Evolutionary conservation across 2,329 filamentous ascomycete species (phyloP).

Genomic region (Fusarium verrucosum): DNA sequence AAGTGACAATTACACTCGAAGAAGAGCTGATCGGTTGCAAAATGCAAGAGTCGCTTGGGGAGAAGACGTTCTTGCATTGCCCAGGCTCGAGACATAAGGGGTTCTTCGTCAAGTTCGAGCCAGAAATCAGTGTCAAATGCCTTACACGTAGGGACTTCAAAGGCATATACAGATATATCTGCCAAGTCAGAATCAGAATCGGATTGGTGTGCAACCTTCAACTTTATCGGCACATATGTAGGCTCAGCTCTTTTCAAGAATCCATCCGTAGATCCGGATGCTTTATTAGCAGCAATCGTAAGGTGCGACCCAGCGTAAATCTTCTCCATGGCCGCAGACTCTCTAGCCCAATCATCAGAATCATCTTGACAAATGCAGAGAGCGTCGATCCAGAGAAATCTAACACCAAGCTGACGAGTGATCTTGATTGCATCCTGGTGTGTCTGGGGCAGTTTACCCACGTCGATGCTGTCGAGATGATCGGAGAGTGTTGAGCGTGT

Average conservation of each 20-base stretch:
- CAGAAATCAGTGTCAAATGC: rapidly evolving
- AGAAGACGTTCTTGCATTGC: constrained; percentile 19
- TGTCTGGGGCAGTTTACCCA: not conserved
- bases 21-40: constrained; percentile 8
- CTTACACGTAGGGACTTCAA: not conserved
- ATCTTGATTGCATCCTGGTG: constrained; percentile 25
- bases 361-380: constrained; percentile 27
- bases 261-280: not conserved
- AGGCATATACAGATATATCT: not conserved
- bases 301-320: constrained; percentile 17
- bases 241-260: not conserved
- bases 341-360: constrained; percentile 1
- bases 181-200: not conserved
- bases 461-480: not conserved
- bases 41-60: constrained; percentile 4
- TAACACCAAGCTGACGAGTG: constrained; percentile 2
- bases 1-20: constrained; percentile 23
- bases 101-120: not conserved
- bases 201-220: not conserved
- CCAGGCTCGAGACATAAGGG: constrained; percentile 14
- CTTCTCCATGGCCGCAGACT: constrained; percentile 16
- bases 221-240: not conserved
- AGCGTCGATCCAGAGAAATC: constrained; percentile 22
- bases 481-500: not conserved
- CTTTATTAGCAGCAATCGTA: constrained; percentile 5